Evolutionary conservation across 164 flowering plant species (phyloP).

Genomic region (Berberis thunbergii): DNA sequence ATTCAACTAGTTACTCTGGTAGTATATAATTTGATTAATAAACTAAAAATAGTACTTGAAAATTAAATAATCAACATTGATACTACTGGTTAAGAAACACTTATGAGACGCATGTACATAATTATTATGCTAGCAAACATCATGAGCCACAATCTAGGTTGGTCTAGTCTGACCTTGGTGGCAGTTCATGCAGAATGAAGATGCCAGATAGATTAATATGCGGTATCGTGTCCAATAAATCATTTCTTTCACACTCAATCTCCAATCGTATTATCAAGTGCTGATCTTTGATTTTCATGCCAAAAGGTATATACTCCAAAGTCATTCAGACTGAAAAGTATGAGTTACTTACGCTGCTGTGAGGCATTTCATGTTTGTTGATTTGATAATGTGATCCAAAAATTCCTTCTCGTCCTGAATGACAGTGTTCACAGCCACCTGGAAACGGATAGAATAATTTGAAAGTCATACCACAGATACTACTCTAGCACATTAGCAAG

Average conservation of each 20-base stretch:
- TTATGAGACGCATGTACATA: no score
- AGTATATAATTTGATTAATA: no score
- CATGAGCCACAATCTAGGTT: no score
- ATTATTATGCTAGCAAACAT: no score
- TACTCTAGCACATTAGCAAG: neutral
- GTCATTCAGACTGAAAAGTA: neutral
- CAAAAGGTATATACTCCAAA: neutral
- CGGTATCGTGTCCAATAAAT: no score
- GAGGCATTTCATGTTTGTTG: slow-evolving; percentile 99
- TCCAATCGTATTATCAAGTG: neutral
- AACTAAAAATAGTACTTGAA: no score
- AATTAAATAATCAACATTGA: no score
- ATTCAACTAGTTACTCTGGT: no score
- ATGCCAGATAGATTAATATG: no score
- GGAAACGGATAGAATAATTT: slow-evolving; percentile 10
- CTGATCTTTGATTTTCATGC: neutral
- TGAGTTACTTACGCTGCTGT: slow-evolving; percentile 68
- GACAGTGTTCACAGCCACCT: slow-evolving; percentile 96
- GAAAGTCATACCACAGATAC: neutral
- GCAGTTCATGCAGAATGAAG: no score
- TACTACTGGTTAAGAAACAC: no score
- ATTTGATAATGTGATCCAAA: slow-evolving; percentile 77
- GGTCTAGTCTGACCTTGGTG: no score
- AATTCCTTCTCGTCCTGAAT: slow-evolving; percentile 91
- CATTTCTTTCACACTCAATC: neutral